These are phyloP conservation scores for Rhodamnia argentea DNA, from an alignment of 345 rosid species.

Conservation along the genomic window DNA sequence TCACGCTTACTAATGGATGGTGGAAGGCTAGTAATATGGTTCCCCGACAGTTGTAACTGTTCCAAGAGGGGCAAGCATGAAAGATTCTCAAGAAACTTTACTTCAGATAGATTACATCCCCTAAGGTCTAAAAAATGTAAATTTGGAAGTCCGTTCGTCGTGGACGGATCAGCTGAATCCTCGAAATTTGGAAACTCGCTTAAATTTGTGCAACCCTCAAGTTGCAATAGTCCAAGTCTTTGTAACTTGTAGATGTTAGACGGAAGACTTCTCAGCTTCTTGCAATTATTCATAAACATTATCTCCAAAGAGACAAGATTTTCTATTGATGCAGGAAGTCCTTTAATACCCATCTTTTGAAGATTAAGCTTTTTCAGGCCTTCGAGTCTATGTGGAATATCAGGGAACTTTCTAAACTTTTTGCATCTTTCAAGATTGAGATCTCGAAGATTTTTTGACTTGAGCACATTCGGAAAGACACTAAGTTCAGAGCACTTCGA, in stretches of 20 bases:
- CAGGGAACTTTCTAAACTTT: neutral
- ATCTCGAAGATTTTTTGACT: neutral
- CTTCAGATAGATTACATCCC: neutral
- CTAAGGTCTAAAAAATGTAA: accelerated
- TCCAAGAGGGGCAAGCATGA: neutral
- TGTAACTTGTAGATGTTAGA: neutral
- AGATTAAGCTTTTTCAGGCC: accelerated
- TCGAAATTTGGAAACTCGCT: neutral
- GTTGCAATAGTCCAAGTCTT: accelerated
- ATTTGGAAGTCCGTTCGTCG: neutral
- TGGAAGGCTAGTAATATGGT: neutral
- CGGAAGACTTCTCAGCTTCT: neutral
- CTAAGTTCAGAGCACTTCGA: neutral
- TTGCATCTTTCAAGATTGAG: neutral
- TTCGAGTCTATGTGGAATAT: accelerated
- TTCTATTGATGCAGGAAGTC: neutral
- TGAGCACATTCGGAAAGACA: neutral
- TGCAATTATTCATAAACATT: accelerated
- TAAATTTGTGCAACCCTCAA: neutral
- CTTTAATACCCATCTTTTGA: neutral
- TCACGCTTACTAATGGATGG: neutral
- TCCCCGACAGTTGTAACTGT: accelerated
- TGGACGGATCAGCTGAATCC: neutral
- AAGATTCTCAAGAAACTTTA: neutral
- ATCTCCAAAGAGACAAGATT: neutral